A percentile compares a stretch with the other conserved stretches of the same genome.
Evolutionary conservation across 2,329 filamentous ascomycete genomes (phyloP).

Genomic region (Penicillium hordei): DNA sequence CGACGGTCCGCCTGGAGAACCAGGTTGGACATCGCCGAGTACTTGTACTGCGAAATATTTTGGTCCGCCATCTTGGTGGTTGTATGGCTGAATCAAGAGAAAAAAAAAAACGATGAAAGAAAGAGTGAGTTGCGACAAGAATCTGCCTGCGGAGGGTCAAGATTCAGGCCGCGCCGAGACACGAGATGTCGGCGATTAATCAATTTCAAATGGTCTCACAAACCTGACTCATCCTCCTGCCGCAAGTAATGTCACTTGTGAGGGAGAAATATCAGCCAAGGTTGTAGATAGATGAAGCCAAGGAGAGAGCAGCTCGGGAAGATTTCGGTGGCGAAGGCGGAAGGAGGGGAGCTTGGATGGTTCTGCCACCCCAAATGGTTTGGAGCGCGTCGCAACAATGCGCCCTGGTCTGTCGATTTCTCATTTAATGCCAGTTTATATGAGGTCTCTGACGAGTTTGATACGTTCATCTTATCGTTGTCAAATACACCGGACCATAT

Average conservation of each 20-base stretch:
- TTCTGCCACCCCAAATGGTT: conserved; percentile 18
- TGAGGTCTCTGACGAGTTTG: neutral
- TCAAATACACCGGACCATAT: conserved; percentile 30
- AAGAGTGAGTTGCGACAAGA: conserved; percentile 30
- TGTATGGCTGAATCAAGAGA: conserved; percentile 12
- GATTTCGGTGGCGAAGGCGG: conserved; percentile 40
- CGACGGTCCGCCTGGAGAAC: conserved; percentile 98
- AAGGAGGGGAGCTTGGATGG: conserved; percentile 29
- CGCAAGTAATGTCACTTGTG: conserved; percentile 30
- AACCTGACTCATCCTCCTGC: conserved; percentile 41
- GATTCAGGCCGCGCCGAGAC: conserved; percentile 35
- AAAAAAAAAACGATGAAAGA: conserved; percentile 15
- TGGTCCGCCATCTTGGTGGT: conserved; percentile 64
- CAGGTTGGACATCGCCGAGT: conserved; percentile 99
- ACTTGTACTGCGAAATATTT: conserved; percentile 93
- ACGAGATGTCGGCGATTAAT: conserved; percentile 26
- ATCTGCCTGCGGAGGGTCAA: conserved; percentile 33
- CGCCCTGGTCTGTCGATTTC: conserved; percentile 19
- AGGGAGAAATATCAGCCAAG: conserved; percentile 31
- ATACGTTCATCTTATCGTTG: conserved; percentile 17
- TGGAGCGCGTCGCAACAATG: conserved; percentile 25
- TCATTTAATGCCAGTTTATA: conserved; percentile 12
- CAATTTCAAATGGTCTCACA: conserved; percentile 32
- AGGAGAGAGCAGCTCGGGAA: conserved; percentile 33
- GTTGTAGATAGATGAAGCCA: conserved; percentile 22